phyloP scores from a whole-genome alignment of 108 stramenopile species.

The Nitzschia sp. region DNA sequence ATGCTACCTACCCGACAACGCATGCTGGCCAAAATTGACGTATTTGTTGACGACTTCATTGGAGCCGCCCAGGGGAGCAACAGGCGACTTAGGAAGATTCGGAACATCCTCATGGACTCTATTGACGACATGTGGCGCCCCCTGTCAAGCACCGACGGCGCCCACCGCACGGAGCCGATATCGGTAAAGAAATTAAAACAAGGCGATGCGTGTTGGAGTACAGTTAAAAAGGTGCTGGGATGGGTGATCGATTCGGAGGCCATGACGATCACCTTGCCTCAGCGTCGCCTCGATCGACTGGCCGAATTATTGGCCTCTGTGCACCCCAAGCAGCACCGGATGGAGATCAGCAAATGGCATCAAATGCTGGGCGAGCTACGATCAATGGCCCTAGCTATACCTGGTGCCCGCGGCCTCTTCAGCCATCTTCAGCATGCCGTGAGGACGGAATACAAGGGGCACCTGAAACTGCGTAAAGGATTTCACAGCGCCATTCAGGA shows the following conservation, averaged over 20 bases:
- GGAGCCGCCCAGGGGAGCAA: slow-evolving; percentile 29
- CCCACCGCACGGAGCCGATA: slow-evolving; percentile 26
- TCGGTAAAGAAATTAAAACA: slow-evolving; percentile 40
- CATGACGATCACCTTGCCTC: slow-evolving; percentile 38
- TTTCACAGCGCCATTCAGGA: not conserved
- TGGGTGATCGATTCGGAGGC: slow-evolving; percentile 35
- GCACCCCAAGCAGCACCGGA: not conserved
- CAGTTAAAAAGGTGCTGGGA: slow-evolving; percentile 41
- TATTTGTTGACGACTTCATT: slow-evolving; percentile 53
- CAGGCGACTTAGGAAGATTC: not conserved
- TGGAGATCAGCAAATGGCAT: slow-evolving; percentile 30
- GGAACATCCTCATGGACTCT: slow-evolving; percentile 30
- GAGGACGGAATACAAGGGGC: slow-evolving; percentile 1
- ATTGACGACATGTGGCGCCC: slow-evolving; percentile 36
- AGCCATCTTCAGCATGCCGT: slow-evolving; percentile 43
- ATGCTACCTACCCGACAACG: not conserved
- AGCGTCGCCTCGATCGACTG: slow-evolving; percentile 28
- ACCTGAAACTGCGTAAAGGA: not conserved
- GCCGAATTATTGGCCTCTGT: slow-evolving; percentile 16
- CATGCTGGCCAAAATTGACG: slow-evolving; percentile 29
- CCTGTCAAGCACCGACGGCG: slow-evolving; percentile 15
- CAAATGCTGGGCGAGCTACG: slow-evolving; percentile 45
- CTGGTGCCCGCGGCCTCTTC: slow-evolving; percentile 40
- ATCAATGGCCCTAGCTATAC: slow-evolving; percentile 46
- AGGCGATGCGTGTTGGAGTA: slow-evolving; percentile 38